phyloP scores from a whole-genome alignment of 345 rosid species.

The Gossypium thurberi region DNA sequence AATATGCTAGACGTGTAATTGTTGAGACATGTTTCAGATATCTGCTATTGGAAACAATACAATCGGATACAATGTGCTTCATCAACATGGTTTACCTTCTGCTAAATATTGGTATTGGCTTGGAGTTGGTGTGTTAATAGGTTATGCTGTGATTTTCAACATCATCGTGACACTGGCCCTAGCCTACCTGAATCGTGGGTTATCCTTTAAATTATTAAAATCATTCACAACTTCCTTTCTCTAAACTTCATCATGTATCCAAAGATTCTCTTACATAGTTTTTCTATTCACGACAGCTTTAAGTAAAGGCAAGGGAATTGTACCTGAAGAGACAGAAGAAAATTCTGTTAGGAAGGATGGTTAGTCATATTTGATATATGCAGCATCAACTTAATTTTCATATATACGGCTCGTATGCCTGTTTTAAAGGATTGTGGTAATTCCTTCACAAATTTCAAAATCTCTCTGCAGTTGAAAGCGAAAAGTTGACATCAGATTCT shows the following conservation, averaged over 20 bases:
- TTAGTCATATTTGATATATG: constrained; percentile 20
- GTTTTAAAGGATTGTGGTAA: not conserved
- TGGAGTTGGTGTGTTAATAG: constrained; percentile 57
- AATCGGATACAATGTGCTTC: constrained; percentile 60
- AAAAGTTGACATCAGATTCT: not conserved
- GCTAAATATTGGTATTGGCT: constrained; percentile 73
- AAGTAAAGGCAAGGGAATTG: constrained; percentile 37
- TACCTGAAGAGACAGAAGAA: constrained; percentile 41
- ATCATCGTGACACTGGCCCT: constrained; percentile 59
- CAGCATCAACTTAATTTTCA: not conserved
- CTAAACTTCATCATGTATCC: not conserved
- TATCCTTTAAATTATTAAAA: not conserved
- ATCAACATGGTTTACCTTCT: constrained; percentile 41
- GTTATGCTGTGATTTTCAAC: constrained; percentile 63
- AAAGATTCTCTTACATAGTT: constrained; percentile 9
- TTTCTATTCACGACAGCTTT: constrained; percentile 42
- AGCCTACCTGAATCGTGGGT: constrained; percentile 76
- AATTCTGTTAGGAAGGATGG: constrained; percentile 13
- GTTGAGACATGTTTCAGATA: constrained; percentile 37
- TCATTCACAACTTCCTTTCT: not conserved
- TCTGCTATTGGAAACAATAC: constrained; percentile 43
- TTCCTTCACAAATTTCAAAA: not conserved
- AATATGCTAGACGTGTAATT: not conserved
- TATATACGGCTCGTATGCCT: not conserved
- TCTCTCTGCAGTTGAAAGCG: constrained; percentile 19